phyloP scores from a whole-genome alignment of 2,329 filamentous ascomycete species.

The Lasiodiplodia sp. region DNA sequence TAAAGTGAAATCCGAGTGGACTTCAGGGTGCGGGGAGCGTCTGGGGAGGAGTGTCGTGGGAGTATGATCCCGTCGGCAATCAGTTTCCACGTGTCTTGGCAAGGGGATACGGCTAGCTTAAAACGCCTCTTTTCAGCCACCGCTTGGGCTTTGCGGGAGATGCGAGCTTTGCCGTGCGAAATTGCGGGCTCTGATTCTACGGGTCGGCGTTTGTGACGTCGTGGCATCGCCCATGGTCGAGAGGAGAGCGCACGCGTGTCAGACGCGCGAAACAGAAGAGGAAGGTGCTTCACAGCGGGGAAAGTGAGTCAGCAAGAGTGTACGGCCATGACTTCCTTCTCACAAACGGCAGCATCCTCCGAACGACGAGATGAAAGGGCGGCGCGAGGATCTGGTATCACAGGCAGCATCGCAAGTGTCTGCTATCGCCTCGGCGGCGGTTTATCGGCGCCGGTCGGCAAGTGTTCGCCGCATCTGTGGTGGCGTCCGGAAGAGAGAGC shows the following conservation, averaged over 20 bases:
- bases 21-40: background rate
- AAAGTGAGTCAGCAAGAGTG: background rate
- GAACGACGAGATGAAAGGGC: background rate
- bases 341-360: no score
- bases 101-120: conserved; percentile 8
- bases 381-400: background rate
- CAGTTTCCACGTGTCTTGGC: conserved; percentile 22
- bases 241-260: background rate
- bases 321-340: background rate
- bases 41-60: background rate
- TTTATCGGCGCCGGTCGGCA: conserved; percentile 10
- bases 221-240: background rate
- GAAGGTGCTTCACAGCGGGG: background rate
- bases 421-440: background rate
- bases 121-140: conserved; percentile 9
- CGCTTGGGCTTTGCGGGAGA: background rate
- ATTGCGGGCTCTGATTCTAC: background rate
- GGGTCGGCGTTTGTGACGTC: background rate
- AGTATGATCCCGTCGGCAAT: conserved; percentile 22
- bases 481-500: background rate
- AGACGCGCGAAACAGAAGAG: background rate
- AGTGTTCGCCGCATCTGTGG: conserved; percentile 7
- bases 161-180: background rate
- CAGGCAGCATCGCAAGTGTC: background rate
- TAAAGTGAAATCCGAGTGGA: background rate